A percentile compares a stretch with the other conserved stretches of the same genome.
phyloP scores from a whole-genome alignment of 768 basidiomycete species.

The Lactarius akahatsu region DNA sequence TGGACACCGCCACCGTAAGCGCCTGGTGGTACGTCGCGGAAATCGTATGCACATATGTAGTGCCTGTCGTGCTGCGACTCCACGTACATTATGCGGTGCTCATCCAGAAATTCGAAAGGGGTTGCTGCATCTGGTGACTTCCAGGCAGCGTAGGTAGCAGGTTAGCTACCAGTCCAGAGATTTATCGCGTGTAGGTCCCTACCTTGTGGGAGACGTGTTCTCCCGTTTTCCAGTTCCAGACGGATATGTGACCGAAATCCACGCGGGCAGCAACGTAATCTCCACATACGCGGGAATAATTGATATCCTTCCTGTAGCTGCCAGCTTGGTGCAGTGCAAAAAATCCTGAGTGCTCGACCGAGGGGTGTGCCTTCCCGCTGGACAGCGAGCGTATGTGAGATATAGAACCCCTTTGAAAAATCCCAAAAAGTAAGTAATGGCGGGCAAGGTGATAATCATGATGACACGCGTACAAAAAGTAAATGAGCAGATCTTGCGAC shows the following conservation, averaged over 20 bases:
- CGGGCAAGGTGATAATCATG: neutral
- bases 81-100: slow-evolving; percentile 18
- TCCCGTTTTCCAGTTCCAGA: slow-evolving; percentile 27
- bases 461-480: slow-evolving; percentile 11
- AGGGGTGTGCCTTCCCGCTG: slow-evolving; percentile 3
- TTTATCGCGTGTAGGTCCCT: neutral
- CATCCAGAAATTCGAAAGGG: slow-evolving; percentile 22
- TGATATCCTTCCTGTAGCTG: neutral
- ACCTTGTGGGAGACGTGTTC: slow-evolving; percentile 13
- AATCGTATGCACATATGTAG: slow-evolving; percentile 16
- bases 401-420: slow-evolving; percentile 3
- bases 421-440: neutral
- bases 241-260: slow-evolving; percentile 14
- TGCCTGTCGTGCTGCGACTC: slow-evolving; percentile 9
- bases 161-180: neutral
- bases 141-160: no score
- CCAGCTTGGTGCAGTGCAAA: neutral
- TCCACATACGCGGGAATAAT: slow-evolving; percentile 1
- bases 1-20: neutral
- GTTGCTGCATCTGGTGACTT: neutral
- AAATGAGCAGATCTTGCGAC: slow-evolving; percentile 22
- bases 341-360: neutral
- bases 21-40: slow-evolving; percentile 4
- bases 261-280: slow-evolving; percentile 18
- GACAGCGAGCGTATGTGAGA: slow-evolving; percentile 14